Evolutionary conservation across 441 rosid genomes (phyloP).

Genomic region (Arabidopsis lyrata): DNA sequence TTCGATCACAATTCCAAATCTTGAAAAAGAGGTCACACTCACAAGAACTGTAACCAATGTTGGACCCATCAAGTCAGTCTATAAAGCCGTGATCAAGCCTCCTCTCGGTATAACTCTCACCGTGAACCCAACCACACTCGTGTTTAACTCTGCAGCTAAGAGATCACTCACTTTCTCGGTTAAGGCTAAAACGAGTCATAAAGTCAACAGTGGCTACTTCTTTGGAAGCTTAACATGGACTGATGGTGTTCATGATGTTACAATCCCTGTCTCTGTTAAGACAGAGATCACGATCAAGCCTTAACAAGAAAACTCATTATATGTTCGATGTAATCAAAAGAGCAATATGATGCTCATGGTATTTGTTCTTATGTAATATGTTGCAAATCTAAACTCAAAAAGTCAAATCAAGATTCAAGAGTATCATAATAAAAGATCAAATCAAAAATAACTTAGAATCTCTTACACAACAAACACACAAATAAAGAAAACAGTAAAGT

Average conservation of each 20-base stretch:
- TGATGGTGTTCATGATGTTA: constrained; percentile 39
- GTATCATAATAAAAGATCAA: too few species aligned
- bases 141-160: constrained; percentile 19
- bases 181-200: constrained; percentile 22
- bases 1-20: constrained; percentile 55
- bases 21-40: constrained; percentile 35
- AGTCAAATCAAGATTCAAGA: too few species aligned
- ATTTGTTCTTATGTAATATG: too few species aligned
- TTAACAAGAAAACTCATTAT: constrained; percentile 9
- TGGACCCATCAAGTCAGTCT: constrained; percentile 34
- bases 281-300: constrained; percentile 26
- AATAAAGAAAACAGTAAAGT: constrained; percentile 25
- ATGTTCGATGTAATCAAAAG: too few species aligned
- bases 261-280: constrained; percentile 50
- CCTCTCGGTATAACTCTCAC: constrained; percentile 38
- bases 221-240: constrained; percentile 47
- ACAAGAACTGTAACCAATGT: constrained; percentile 55
- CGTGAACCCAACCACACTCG: constrained; percentile 37
- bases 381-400: too few species aligned
- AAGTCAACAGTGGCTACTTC: constrained; percentile 31
- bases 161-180: constrained; percentile 31
- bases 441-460: too few species aligned
- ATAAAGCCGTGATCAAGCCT: constrained; percentile 34
- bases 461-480: background rate
- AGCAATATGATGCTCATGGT: too few species aligned